Conservation (phyloP, 2,329 filamentous ascomycete genomes). For the Herpotrichia juniperi region DNA sequence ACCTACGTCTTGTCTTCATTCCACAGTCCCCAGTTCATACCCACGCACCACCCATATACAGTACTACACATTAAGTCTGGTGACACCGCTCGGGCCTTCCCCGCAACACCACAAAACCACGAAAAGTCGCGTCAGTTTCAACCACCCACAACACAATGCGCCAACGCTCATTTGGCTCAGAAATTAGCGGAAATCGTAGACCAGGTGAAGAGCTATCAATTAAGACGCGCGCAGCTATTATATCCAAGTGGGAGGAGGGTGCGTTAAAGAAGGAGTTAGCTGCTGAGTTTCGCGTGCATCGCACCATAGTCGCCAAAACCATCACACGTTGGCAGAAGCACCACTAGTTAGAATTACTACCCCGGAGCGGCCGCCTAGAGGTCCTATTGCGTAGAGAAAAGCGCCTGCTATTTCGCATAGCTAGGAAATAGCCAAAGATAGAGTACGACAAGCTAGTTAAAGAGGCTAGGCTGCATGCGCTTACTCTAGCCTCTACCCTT, state of each 20-base stretch:
- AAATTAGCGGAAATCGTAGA: background rate
- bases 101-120: too few relatives aligned
- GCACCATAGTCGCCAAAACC: background rate
- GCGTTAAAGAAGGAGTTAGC: background rate
- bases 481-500: conserved; percentile 10
- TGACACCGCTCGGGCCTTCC: too few relatives aligned
- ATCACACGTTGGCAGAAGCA: background rate
- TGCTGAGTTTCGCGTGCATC: background rate
- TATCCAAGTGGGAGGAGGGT: background rate
- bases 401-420: conserved; percentile 3
- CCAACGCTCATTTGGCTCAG: background rate
- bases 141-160: background rate
- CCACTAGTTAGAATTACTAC: background rate
- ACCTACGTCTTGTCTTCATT: too few relatives aligned
- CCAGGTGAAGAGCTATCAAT: background rate
- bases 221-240: background rate
- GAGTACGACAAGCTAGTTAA: conserved; percentile 9
- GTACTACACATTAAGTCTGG: too few relatives aligned
- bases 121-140: background rate
- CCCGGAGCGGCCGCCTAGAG: background rate
- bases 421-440: conserved; percentile 9
- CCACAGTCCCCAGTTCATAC: too few relatives aligned
- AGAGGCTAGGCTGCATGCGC: background rate
- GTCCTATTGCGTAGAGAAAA: conserved; percentile 4
- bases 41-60: too few relatives aligned